phyloP scores from a whole-genome alignment of 768 basidiomycete genomes.

The Clitopilus hobsonii region DNA sequence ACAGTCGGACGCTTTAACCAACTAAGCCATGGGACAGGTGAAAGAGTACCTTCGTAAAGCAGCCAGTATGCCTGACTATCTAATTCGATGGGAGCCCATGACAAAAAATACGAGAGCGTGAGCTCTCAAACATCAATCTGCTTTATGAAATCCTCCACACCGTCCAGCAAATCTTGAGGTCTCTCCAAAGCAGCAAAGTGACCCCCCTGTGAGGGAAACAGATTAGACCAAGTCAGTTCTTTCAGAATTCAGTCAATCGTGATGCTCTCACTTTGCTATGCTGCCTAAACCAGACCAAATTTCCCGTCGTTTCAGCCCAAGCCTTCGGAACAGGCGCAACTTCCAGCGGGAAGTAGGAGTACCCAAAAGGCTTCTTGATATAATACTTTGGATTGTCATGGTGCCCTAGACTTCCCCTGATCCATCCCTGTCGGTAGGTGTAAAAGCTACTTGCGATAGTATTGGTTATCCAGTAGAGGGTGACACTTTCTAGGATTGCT shows the following conservation, averaged over 20 bases:
- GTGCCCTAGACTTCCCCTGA: too few relatives aligned
- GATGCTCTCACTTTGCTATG: not conserved
- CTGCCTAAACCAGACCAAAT: not conserved
- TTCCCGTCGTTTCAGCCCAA: not conserved
- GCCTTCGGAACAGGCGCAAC: not conserved
- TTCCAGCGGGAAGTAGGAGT: slow-evolving; percentile 1
- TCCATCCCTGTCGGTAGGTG: not conserved
- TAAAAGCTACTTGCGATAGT: not conserved
- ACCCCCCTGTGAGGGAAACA: slow-evolving; percentile 1
- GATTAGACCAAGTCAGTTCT: not conserved
- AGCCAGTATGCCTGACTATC: not conserved
- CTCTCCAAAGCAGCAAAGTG: slow-evolving; percentile 1
- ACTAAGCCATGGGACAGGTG: slow-evolving; percentile 5
- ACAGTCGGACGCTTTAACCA: slow-evolving; percentile 5
- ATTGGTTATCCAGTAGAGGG: not conserved
- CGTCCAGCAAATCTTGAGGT: not conserved
- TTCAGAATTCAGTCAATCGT: not conserved
- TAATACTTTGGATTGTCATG: not conserved
- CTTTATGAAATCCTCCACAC: not conserved
- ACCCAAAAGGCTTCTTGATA: not conserved
- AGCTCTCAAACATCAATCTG: not conserved
- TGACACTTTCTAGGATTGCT: not conserved
- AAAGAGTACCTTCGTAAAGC: too few relatives aligned
- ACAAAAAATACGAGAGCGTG: not conserved
- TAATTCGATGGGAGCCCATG: not conserved